Percentiles rank a stretch among this genome's conserved stretches.
These are phyloP conservation scores for Beauveria sp. DNA, from an alignment of 2,329 filamentous ascomycete genomes.

Conservation along the genomic window DNA sequence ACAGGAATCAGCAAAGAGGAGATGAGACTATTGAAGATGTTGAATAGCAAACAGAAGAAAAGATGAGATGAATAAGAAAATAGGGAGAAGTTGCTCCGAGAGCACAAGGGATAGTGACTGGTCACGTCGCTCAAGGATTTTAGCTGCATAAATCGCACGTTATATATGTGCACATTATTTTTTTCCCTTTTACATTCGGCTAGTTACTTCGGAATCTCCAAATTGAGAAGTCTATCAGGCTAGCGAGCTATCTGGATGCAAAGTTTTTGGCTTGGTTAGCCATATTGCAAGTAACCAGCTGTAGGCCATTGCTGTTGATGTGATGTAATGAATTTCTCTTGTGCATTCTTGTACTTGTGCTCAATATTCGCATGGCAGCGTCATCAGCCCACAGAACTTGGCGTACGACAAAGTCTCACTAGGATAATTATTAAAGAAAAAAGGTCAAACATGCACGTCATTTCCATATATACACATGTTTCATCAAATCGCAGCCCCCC, in stretches of 20 bases:
- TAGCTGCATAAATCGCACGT: not conserved
- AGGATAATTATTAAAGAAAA: not conserved
- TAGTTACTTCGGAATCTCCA: too few relatives aligned
- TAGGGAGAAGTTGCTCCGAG: not conserved
- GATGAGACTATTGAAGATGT: too few relatives aligned
- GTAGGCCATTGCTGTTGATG: too few relatives aligned
- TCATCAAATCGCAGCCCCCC: not conserved
- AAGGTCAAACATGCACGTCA: not conserved
- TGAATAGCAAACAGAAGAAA: not conserved
- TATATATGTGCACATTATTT: not conserved
- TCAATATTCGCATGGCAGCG: not conserved
- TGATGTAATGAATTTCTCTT: too few relatives aligned
- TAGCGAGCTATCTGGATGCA: too few relatives aligned
- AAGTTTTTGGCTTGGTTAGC: too few relatives aligned
- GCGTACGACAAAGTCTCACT: not conserved
- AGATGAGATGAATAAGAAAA: not conserved
- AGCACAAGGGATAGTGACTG: not conserved
- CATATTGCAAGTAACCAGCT: too few relatives aligned
- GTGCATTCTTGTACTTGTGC: not conserved
- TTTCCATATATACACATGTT: not conserved
- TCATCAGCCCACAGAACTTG: too few relatives aligned
- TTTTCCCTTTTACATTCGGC: not conserved
- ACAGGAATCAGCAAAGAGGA: too few relatives aligned
- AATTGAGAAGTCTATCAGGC: too few relatives aligned
- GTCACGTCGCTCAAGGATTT: not conserved